A percentile compares a stretch with the other conserved stretches of the same genome.
Evolutionary conservation across 2,329 filamentous ascomycete genomes (phyloP).

Genomic region (Aureobasidium sp.): DNA sequence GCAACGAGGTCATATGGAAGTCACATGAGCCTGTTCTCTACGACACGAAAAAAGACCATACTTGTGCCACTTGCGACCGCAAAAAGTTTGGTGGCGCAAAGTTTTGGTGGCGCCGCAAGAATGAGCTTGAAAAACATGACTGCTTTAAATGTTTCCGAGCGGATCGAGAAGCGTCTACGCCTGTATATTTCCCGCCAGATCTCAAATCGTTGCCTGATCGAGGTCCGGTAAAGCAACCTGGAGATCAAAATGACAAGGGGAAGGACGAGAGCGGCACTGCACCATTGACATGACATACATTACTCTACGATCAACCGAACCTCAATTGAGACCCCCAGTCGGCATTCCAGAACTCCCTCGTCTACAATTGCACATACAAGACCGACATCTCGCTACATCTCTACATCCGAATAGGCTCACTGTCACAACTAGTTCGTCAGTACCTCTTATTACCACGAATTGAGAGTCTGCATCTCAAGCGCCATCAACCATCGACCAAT

Average conservation of each 20-base stretch:
- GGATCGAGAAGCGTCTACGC: background rate
- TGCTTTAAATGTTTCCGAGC: background rate
- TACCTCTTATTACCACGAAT: too few relatives aligned
- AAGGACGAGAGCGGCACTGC: background rate
- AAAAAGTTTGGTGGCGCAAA: background rate
- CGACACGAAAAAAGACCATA: background rate
- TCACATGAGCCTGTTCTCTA: background rate
- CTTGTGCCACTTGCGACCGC: background rate
- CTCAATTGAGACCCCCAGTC: too few relatives aligned
- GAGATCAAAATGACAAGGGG: background rate
- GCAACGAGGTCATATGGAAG: background rate
- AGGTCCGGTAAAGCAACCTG: background rate
- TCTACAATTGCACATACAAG: too few relatives aligned
- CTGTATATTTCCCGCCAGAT: background rate
- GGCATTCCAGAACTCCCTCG: too few relatives aligned
- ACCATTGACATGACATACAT: background rate
- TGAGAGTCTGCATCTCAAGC: too few relatives aligned
- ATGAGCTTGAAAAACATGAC: background rate
- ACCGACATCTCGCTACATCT: too few relatives aligned
- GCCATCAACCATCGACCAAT: too few relatives aligned
- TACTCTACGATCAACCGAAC: background rate
- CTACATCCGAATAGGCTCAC: too few relatives aligned
- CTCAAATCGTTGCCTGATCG: background rate
- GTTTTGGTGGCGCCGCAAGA: background rate
- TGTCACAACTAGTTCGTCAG: too few relatives aligned